Percentiles rank a stretch among this genome's conserved stretches.
These are phyloP conservation scores for Plasmodium vinckei DNA, from an alignment of 169 alveolate genomes.

Conservation along the genomic window DNA sequence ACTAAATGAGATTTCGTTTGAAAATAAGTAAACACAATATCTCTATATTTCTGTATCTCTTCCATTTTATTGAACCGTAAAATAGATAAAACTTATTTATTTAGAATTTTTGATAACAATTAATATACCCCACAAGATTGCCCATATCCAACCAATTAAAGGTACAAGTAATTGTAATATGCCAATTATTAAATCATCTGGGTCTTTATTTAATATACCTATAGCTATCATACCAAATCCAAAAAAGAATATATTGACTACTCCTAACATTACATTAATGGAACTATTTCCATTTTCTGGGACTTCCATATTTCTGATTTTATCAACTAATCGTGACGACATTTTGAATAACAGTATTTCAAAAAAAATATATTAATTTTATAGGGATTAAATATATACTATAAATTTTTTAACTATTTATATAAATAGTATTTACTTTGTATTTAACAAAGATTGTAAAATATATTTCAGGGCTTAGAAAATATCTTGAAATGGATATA, in stretches of 20 bases:
- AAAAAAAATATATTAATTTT: not conserved
- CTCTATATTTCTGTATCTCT: too few species aligned
- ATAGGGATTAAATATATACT: not conserved
- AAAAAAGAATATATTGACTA: constrained; percentile 81
- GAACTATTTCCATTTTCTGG: constrained; percentile 78
- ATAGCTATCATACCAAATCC: constrained; percentile 86
- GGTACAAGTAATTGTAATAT: constrained; percentile 84
- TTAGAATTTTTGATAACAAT: constrained; percentile 78
- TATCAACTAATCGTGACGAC: constrained; percentile 35
- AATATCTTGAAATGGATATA: too few species aligned
- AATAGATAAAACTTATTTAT: not conserved
- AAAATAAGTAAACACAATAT: too few species aligned
- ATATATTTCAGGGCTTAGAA: too few species aligned
- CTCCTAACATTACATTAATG: constrained; percentile 77
- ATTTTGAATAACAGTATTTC: not conserved
- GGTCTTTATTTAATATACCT: constrained; percentile 84
- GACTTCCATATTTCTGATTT: constrained; percentile 33
- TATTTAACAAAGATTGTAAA: too few species aligned
- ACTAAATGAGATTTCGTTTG: too few species aligned
- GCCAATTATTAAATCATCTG: constrained; percentile 86
- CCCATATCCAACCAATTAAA: constrained; percentile 89
- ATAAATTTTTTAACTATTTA: not conserved
- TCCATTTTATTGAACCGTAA: too few species aligned
- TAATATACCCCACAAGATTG: constrained; percentile 87
- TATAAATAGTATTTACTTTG: too few species aligned